phyloP scores from a whole-genome alignment of 139 green algal species.

The Pedinophyceae sp. region DNA sequence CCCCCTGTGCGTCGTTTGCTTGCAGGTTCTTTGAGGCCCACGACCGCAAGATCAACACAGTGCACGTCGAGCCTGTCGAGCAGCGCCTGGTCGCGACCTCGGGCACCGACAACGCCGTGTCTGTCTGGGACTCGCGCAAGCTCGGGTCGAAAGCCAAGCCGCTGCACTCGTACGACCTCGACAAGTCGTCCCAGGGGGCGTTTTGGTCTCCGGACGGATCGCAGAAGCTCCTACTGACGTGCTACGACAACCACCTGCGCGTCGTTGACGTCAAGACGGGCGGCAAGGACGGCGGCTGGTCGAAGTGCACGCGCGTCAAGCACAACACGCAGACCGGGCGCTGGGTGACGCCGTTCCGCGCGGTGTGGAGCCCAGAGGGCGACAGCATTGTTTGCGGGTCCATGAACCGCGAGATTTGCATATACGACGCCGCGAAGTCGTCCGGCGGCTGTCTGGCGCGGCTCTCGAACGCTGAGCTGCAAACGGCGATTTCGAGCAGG shows the following conservation, averaged over 20 bases:
- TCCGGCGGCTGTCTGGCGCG: too few relatives aligned
- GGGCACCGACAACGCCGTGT: neutral
- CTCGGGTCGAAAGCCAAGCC: conserved; percentile 1
- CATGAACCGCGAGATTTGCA: conserved; percentile 37
- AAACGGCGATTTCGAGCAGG: conserved; percentile 35
- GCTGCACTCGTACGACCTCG: conserved; percentile 1
- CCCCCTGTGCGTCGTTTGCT: neutral
- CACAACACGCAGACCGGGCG: conserved; percentile 54
- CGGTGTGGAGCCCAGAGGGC: conserved; percentile 14
- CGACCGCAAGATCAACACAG: conserved; percentile 14
- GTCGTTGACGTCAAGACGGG: conserved; percentile 5
- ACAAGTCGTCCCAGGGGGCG: conserved; percentile 10
- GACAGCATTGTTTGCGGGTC: conserved; percentile 24
- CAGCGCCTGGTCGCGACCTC: conserved; percentile 12
- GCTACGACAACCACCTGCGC: conserved; percentile 16
- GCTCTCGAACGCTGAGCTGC: conserved; percentile 20
- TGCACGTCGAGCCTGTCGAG: conserved; percentile 9
- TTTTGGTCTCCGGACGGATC: conserved; percentile 10
- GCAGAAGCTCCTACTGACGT: conserved; percentile 7
- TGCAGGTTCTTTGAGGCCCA: conserved; percentile 4
- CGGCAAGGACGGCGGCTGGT: too few relatives aligned
- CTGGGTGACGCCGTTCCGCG: conserved; percentile 30
- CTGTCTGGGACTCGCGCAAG: conserved; percentile 15
- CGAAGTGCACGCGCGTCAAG: conserved; percentile 5
- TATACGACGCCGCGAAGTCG: conserved; percentile 16